Evolutionary conservation across 2,329 filamentous ascomycete species (phyloP), one percentile per base, ranked within the genome.

Genomic region (Fusarium secorum): DNA sequence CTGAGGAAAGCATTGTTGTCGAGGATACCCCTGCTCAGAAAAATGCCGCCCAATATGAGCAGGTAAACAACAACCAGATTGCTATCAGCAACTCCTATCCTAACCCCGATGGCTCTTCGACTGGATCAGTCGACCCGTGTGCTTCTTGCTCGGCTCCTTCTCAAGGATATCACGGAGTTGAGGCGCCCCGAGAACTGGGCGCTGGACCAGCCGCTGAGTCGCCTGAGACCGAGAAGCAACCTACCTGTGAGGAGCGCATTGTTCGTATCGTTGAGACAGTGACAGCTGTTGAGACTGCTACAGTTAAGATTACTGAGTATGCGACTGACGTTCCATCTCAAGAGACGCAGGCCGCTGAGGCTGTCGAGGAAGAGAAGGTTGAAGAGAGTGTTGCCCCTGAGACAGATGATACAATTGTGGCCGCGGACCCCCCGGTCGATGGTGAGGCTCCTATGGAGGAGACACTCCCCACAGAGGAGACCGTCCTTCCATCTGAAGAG

Each of bases 281-380:
- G 4, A 81, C 78, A 3, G 73, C 78, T 55, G 76, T 79, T 28
- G 76, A 80, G 67, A 80, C 76, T 11, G 72, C 78, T 22, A 79
- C 77, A 17, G 57, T 76, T 30, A 76, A 73, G 33, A 70, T 78
- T 9, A 77, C 76, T 11, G 74, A 74, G 39, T 77, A 76, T 14
- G 78, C 82, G 64, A 81, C 76, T 2, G 67, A 75, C 45, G 61
- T 64, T 18, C 53, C 73, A 11, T 68, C 59, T 7, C 46, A 71
- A 17, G 68, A 66, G 26, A 68, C 73, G 3, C 56, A 70, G 26
- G 52, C 35, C 20, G 61, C 52, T 7, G 48, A 71, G 44, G 62
- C 46, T 28, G 59, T 36, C 9, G 58, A 63, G 7, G 51, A 35
- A 32, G 41, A 48, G 18, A 52, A 64, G 20, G 33, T 28, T 4